phyloP scores from a whole-genome alignment of 257 asterid genomes.

The Rauvolfia tetraphylla region DNA sequence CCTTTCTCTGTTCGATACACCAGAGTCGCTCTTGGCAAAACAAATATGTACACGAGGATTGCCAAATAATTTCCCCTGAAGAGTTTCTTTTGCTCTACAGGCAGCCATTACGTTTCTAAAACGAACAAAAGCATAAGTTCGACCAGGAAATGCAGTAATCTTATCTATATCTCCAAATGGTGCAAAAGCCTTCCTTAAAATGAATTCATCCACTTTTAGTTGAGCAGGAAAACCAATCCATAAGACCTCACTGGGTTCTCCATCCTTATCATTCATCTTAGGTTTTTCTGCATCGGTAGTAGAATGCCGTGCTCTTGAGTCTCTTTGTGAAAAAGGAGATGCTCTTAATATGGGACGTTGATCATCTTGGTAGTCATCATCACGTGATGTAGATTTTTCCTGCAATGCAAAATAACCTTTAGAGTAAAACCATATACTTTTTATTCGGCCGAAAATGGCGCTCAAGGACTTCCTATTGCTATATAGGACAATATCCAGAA shows the following conservation, averaged over 20 bases:
- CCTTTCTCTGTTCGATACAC: conserved; percentile 62
- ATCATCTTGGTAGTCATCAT: conserved; percentile 58
- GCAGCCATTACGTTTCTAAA: conserved; percentile 65
- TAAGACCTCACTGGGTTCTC: conserved; percentile 85
- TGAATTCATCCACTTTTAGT: conserved; percentile 75
- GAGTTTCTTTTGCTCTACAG: conserved; percentile 71
- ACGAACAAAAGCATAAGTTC: conserved; percentile 90
- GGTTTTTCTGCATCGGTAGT: conserved; percentile 46
- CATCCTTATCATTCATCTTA: conserved; percentile 48
- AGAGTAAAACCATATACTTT: conserved; percentile 19
- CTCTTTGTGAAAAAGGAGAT: conserved; percentile 54
- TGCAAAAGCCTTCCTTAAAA: conserved; percentile 73
- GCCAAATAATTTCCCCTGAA: conserved; percentile 85
- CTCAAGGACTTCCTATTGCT: background rate
- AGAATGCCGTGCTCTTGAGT: conserved; percentile 52
- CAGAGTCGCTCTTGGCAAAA: conserved; percentile 71
- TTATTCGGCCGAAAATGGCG: background rate
- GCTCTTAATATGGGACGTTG: conserved; percentile 45
- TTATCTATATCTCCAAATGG: conserved; percentile 86
- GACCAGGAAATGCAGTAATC: conserved; percentile 90
- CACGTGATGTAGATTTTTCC: conserved; percentile 67
- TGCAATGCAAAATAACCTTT: conserved; percentile 42
- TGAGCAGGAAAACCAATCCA: conserved; percentile 95
- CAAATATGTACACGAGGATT: conserved; percentile 86
- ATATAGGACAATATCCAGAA: background rate